Evolutionary conservation across 225 moss, liverwort and hornwort species (phyloP).

Genomic region (Antitrichia curtipendula): DNA sequence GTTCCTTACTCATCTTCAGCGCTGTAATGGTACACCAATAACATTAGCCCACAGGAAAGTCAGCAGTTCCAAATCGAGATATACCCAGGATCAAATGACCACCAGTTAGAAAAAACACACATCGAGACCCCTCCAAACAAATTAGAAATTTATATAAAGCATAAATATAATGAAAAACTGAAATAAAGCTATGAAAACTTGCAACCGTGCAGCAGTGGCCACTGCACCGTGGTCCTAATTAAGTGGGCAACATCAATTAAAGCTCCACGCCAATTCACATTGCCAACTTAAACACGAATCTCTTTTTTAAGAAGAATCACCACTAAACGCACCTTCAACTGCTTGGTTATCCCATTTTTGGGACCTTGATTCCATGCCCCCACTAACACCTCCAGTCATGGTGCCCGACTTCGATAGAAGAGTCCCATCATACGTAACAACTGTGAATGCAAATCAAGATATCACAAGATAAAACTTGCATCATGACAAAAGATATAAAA

Average conservation of each 20-base stretch:
- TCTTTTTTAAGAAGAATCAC: not conserved
- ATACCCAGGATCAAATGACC: not conserved
- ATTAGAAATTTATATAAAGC: not conserved
- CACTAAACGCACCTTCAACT: slow-evolving; percentile 54
- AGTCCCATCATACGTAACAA: slow-evolving; percentile 81
- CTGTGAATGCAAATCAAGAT: slow-evolving; percentile 7
- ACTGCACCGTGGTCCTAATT: not conserved
- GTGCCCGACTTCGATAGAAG: slow-evolving; percentile 75
- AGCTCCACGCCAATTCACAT: not conserved
- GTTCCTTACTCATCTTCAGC: slow-evolving; percentile 78
- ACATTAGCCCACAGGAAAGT: not conserved
- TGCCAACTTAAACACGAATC: not conserved
- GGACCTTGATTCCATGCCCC: slow-evolving; percentile 86
- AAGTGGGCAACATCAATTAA: not conserved
- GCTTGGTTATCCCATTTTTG: slow-evolving; percentile 94
- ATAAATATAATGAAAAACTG: not conserved
- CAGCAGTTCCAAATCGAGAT: not conserved
- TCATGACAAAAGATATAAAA: not conserved
- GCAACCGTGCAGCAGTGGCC: not conserved
- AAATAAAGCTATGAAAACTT: not conserved
- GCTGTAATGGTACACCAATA: slow-evolving; percentile 20
- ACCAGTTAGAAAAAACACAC: not conserved
- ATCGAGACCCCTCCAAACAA: not conserved
- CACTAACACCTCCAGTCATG: slow-evolving; percentile 90
- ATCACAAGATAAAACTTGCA: not conserved